Conservation (phyloP, 345 rosid species). For the Melaleuca quinquenervia region DNA sequence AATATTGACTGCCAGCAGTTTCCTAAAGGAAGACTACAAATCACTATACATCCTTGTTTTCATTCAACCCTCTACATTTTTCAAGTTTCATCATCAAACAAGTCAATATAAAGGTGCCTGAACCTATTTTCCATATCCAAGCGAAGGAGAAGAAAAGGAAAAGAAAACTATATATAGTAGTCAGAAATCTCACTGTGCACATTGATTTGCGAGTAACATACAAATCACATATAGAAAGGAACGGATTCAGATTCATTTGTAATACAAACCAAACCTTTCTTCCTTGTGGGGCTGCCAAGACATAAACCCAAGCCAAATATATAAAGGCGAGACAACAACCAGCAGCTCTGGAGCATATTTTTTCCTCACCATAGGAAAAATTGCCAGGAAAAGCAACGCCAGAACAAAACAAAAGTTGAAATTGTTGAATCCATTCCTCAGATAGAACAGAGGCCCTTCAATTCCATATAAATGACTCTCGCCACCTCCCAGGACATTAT, state of each 20-base stretch:
- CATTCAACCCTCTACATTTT: not conserved
- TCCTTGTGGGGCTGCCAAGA: slow-evolving; percentile 96
- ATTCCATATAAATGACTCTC: slow-evolving; percentile 96
- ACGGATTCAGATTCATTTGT: no score
- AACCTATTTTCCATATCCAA: not conserved
- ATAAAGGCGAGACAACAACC: slow-evolving; percentile 70
- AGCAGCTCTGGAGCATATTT: slow-evolving; percentile 63
- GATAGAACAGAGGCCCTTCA: slow-evolving; percentile 65
- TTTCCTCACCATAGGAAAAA: slow-evolving; percentile 61
- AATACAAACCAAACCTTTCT: slow-evolving; percentile 52
- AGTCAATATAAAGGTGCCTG: not conserved
- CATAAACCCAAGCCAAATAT: slow-evolving; percentile 92
- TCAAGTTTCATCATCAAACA: not conserved
- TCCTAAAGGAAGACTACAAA: not conserved
- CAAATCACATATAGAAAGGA: not conserved
- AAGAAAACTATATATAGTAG: not conserved
- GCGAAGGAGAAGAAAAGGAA: not conserved
- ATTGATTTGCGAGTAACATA: not conserved
- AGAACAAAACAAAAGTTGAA: slow-evolving; percentile 84
- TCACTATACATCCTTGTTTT: not conserved
- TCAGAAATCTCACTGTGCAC: not conserved
- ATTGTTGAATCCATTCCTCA: slow-evolving; percentile 90
- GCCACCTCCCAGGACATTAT: slow-evolving; percentile 94
- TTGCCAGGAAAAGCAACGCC: slow-evolving; percentile 59
- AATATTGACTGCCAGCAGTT: not conserved